These are phyloP conservation scores for Mycena chlorophos DNA, from an alignment of 768 basidiomycete genomes.

Conservation along the genomic window DNA sequence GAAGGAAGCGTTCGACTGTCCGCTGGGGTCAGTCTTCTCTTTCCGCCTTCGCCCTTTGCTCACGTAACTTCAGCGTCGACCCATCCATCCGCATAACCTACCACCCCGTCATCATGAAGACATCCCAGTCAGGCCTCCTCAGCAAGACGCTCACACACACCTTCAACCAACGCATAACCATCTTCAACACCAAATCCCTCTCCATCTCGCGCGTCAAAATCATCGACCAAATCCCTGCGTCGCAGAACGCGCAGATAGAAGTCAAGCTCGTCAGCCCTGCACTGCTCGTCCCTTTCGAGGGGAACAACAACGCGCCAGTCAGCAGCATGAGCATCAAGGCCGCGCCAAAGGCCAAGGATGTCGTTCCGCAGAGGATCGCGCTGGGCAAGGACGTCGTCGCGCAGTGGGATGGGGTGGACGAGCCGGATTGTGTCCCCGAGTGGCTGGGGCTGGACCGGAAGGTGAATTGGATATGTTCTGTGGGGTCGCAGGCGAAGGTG, in stretches of 20 bases:
- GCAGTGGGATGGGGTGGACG: conserved; percentile 42
- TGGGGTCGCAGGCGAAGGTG: conserved; percentile 35
- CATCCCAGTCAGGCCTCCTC: conserved; percentile 36
- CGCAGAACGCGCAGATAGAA: conserved; percentile 29
- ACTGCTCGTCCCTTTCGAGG: no score
- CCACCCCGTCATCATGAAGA: conserved; percentile 37
- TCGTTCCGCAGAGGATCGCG: conserved; percentile 23
- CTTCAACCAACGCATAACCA: conserved; percentile 39
- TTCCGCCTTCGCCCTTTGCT: neutral
- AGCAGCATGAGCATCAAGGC: neutral
- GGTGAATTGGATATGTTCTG: conserved; percentile 34
- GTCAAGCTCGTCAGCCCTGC: conserved; percentile 24
- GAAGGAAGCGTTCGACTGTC: conserved; percentile 46
- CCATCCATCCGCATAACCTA: conserved; percentile 43
- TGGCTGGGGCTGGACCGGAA: conserved; percentile 34
- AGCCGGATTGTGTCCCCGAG: conserved; percentile 26
- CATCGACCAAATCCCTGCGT: conserved; percentile 41
- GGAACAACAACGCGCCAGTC: no score
- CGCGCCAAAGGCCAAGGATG: neutral
- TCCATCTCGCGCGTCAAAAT: conserved; percentile 35
- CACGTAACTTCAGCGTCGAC: conserved; percentile 33
- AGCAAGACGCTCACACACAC: conserved; percentile 31
- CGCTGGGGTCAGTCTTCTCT: conserved; percentile 41
- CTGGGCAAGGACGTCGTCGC: conserved; percentile 32
- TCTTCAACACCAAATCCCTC: conserved; percentile 39